A percentile compares a stretch with the other conserved stretches of the same genome.
Evolutionary conservation across 2,329 filamentous ascomycete species (phyloP).

Genomic region (Xylariaceae sp.): DNA sequence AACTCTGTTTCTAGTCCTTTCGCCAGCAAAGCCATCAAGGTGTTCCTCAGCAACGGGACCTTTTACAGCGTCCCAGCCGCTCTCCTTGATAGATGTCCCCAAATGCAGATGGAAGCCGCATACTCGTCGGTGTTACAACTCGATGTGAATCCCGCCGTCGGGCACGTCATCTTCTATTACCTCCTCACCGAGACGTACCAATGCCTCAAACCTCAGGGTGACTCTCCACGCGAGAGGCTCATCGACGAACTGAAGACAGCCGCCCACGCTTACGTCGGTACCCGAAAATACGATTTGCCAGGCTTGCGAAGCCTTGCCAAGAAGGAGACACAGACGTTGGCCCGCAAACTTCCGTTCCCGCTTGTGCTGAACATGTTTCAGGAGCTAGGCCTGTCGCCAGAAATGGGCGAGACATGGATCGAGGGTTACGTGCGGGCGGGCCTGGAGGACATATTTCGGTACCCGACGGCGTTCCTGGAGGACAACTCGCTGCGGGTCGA

Average conservation of each 20-base stretch:
- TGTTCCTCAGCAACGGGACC: slow-evolving; percentile 3
- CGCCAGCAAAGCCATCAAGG: slow-evolving; percentile 5
- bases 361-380: slow-evolving; percentile 15
- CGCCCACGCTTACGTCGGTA: slow-evolving; percentile 17
- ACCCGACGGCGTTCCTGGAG: slow-evolving; percentile 14
- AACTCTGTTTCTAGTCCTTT: slow-evolving; percentile 10
- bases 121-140: slow-evolving; percentile 1
- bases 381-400: slow-evolving; percentile 4
- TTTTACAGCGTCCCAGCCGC: slow-evolving; percentile 7
- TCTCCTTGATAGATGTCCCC: slow-evolving; percentile 5
- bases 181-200: slow-evolving; percentile 25
- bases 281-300: slow-evolving; percentile 17
- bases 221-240: slow-evolving; percentile 9
- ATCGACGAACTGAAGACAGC: slow-evolving; percentile 20
- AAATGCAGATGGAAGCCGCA: neutral
- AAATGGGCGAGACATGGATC: slow-evolving; percentile 13
- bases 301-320: slow-evolving; percentile 16
- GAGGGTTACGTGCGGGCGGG: slow-evolving; percentile 13
- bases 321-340: slow-evolving; percentile 22
- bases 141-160: slow-evolving; percentile 18
- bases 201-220: slow-evolving; percentile 20
- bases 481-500: slow-evolving; percentile 6
- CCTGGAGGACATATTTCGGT: slow-evolving; percentile 8
- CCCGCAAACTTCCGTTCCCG: slow-evolving; percentile 13
- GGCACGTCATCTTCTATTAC: slow-evolving; percentile 24